phyloP scores from a whole-genome alignment of 352 stramenopile genomes.

The Globisporangium acanthophoron region DNA sequence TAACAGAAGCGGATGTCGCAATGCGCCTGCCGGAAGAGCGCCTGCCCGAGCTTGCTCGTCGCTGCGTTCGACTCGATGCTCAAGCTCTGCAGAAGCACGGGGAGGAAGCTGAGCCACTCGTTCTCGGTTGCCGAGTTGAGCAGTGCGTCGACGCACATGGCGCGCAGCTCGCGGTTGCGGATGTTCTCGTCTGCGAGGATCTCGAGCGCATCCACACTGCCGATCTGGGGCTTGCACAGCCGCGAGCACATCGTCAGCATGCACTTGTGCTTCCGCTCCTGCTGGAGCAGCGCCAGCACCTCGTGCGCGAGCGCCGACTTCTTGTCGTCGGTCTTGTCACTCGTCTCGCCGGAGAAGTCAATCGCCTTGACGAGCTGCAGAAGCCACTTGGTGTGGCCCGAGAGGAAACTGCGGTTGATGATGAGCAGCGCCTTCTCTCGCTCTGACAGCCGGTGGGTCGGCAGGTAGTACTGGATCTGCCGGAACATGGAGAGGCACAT shows the following conservation, averaged over 20 bases:
- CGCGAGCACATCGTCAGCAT: conserved; percentile 87
- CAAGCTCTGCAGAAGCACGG: conserved; percentile 66
- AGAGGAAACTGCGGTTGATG: conserved; percentile 74
- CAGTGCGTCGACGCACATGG: conserved; percentile 59
- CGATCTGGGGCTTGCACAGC: conserved; percentile 67
- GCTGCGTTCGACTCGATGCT: conserved; percentile 62
- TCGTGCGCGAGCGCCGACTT: conserved; percentile 36
- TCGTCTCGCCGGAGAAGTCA: conserved; percentile 54
- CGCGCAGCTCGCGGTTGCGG: conserved; percentile 45
- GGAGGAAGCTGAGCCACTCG: conserved; percentile 77
- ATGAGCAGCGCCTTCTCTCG: conserved; percentile 70
- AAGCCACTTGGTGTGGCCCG: conserved; percentile 80
- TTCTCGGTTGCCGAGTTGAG: conserved; percentile 62
- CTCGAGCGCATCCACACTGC: conserved; percentile 74
- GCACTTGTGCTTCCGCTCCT: conserved; percentile 69
- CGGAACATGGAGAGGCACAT: conserved; percentile 88
- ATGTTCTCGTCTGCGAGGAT: conserved; percentile 70
- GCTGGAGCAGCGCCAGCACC: conserved; percentile 56
- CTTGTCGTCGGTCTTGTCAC: conserved; percentile 6
- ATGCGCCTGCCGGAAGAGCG: conserved; percentile 65
- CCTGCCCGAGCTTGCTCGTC: conserved; percentile 59
- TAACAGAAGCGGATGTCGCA: conserved; percentile 81
- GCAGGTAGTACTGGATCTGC: conserved; percentile 86
- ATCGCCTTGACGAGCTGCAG: conserved; percentile 81
- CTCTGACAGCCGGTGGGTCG: conserved; percentile 65